Evolutionary conservation across 1,284 basidiomycete genomes (phyloP), one percentile per base, ranked within the genome.

Genomic region (Inonotus hispidus): DNA sequence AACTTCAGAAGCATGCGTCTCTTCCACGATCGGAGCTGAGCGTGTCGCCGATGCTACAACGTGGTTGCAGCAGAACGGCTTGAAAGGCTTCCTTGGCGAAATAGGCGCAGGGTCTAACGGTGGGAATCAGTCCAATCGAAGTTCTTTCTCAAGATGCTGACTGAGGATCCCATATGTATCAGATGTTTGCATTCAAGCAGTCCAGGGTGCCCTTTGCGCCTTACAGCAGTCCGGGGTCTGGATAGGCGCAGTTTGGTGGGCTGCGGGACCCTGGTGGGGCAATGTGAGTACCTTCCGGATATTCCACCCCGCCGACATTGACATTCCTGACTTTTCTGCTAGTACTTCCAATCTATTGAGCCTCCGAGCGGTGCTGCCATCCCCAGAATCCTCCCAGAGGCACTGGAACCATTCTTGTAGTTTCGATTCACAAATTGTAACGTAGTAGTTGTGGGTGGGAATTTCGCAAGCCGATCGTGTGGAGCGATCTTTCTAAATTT

Each of bases 321-420:
- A 65, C 46, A 46, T 66, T 58, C 62, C 23, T 47, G 38, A 60
- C 64, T 3, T 19, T 23, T 53, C 39, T 32, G 13, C 29, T 46
- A 82, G 79, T 85, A 85, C 75, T 85, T 74, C 79, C 77, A 79
- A 74, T 83, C 81, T 45, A 84, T 85, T 63, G 83, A 86, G 72
- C 84, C 83, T 10, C 83, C 83, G 55, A 82, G 66, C 67, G 84
- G 84, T 58, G 66, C 78, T 56, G 73, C 83, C 4, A 74, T 85
- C 64, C 56, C 82, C 4, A 68, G 73, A 55, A 78, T 85, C 61
- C 73, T 85, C 60, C 83, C 84, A 19, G 77, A 84, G 69, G 82
- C 82, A 23, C 75, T 84, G 53, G 70, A 74, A 67, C 82, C 83
- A 6, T 85, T 81, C 77, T 65, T 82, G 64, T 84, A 77, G 46